Percentiles rank a stretch among this genome's conserved stretches.
These are phyloP conservation scores for Boletus vermiculosoides DNA, from an alignment of 768 basidiomycete species.

Conservation along the genomic window DNA sequence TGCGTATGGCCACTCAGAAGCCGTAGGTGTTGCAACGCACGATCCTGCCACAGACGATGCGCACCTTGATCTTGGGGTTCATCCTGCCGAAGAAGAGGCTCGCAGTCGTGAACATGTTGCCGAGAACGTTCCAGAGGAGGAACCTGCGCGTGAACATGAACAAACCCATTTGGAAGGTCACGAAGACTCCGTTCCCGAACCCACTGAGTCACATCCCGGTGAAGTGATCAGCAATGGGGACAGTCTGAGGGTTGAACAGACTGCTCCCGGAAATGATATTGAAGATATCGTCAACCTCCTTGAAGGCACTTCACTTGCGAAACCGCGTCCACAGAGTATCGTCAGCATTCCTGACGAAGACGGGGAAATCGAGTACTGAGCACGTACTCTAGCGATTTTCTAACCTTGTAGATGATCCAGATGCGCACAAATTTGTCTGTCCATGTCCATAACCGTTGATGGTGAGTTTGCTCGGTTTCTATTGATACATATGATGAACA, in stretches of 20 bases:
- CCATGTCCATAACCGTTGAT: slow-evolving; percentile 22
- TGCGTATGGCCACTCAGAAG: slow-evolving; percentile 17
- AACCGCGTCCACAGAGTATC: slow-evolving; percentile 43
- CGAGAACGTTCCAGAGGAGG: slow-evolving; percentile 7
- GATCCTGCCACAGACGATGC: slow-evolving; percentile 9
- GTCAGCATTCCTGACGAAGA: slow-evolving; percentile 54
- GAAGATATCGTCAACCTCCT: slow-evolving; percentile 69
- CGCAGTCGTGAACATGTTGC: slow-evolving; percentile 6
- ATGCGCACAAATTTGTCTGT: slow-evolving; percentile 23
- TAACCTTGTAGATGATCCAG: slow-evolving; percentile 23
- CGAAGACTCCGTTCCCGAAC: slow-evolving; percentile 4
- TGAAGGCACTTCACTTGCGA: slow-evolving; percentile 40
- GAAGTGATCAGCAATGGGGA: slow-evolving; percentile 14
- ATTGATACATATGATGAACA: background rate
- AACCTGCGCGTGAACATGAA: slow-evolving; percentile 1
- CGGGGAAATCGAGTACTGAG: slow-evolving; percentile 54
- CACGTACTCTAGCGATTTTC: slow-evolving; percentile 6
- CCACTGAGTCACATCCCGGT: slow-evolving; percentile 11
- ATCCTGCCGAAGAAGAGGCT: slow-evolving; percentile 12
- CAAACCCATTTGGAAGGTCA: slow-evolving; percentile 12
- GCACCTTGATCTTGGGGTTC: slow-evolving; percentile 9
- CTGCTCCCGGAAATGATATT: slow-evolving; percentile 41
- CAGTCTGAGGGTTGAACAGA: background rate
- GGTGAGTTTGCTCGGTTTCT: slow-evolving; percentile 10
- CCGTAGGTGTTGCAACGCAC: slow-evolving; percentile 6